Conservation (phyloP, 441 rosid genomes). For the Arabidopsis lyrata region DNA sequence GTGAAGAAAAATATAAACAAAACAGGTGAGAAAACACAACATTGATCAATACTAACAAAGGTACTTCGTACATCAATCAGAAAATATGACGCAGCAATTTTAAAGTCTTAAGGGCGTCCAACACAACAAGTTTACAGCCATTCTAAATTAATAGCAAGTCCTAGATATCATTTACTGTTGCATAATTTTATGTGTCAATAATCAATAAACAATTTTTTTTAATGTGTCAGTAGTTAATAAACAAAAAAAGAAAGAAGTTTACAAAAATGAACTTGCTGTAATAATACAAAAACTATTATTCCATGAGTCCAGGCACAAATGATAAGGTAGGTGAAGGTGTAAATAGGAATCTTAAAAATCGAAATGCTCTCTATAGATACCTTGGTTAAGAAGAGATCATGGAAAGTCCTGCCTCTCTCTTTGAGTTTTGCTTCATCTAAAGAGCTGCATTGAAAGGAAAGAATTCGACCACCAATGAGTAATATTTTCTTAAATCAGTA, state of each 20-base stretch:
- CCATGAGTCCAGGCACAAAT: constrained; percentile 6
- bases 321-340: background rate
- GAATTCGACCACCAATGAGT: background rate
- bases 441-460: constrained; percentile 63
- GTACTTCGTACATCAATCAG: constrained; percentile 13
- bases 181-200: constrained; percentile 2
- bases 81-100: background rate
- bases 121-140: constrained; percentile 1
- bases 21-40: constrained; percentile 37
- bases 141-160: constrained; percentile 8
- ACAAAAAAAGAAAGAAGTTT: background rate
- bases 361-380: constrained; percentile 46
- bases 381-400: constrained; percentile 93
- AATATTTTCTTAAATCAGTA: constrained; percentile 22
- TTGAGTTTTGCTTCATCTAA: constrained; percentile 91
- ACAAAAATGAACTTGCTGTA: background rate
- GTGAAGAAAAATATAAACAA: constrained; percentile 28
- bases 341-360: constrained; percentile 13
- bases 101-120: constrained; percentile 2
- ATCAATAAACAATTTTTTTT: background rate
- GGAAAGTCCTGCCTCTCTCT: constrained; percentile 91
- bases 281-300: constrained; percentile 13
- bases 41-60: constrained; percentile 24
- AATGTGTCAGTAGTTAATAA: background rate
- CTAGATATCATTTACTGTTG: constrained; percentile 9